phyloP scores from a whole-genome alignment of 1,284 basidiomycete genomes.

The Volvariella volvacea region DNA sequence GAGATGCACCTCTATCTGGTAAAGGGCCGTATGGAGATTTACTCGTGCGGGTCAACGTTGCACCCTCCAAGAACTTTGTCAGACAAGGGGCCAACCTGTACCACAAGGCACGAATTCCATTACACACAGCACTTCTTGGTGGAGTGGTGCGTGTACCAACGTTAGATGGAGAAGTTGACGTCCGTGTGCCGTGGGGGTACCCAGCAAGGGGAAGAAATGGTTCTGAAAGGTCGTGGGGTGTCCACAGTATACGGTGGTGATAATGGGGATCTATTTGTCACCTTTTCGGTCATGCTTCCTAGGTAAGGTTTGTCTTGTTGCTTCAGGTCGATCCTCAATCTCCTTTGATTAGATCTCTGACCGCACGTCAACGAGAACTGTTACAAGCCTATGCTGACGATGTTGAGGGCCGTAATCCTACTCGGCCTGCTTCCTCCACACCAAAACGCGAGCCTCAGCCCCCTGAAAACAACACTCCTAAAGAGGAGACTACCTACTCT shows the following conservation, averaged over 20 bases:
- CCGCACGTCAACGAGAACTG: conserved; percentile 79
- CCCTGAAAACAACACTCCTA: no score
- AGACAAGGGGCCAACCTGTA: conserved; percentile 92
- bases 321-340: conserved; percentile 11
- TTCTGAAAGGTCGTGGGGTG: conserved; percentile 87
- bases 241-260: conserved; percentile 59
- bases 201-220: conserved; percentile 96
- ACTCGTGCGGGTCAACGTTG: conserved; percentile 82
- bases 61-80: conserved; percentile 79
- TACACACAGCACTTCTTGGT: conserved; percentile 89
- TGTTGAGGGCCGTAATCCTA: conserved; percentile 57
- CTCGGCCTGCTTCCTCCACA: conserved; percentile 7
- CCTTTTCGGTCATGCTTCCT: conserved; percentile 85
- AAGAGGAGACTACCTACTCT: conserved; percentile 21
- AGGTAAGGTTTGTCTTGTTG: conserved; percentile 45
- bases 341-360: conserved; percentile 56
- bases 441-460: conserved; percentile 2
- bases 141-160: conserved; percentile 93
- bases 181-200: conserved; percentile 91
- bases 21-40: conserved; percentile 82
- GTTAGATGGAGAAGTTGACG: conserved; percentile 93
- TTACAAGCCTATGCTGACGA: conserved; percentile 92
- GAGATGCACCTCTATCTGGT: conserved; percentile 81
- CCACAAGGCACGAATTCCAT: conserved; percentile 86
- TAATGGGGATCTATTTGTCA: conserved; percentile 88